Base-by-base conservation (phyloP, 2,329 filamentous ascomycete genomes). In the Zymoseptoria brevis region DNA sequence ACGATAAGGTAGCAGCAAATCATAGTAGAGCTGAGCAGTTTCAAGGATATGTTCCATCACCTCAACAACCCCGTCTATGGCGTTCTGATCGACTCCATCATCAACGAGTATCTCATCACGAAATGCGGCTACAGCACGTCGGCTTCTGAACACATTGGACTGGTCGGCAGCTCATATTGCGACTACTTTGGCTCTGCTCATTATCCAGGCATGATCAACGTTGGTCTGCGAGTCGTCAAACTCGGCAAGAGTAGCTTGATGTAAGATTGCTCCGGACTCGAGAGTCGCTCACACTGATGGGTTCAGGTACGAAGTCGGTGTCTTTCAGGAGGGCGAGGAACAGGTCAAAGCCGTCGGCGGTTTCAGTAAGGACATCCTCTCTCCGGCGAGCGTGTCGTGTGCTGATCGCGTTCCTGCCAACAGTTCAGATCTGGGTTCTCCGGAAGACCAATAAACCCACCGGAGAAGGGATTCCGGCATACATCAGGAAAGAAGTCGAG, bases 81-180 rank as follows among this genome's bases (percentile, higher is more conserved):
- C 50, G 67, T 72, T 4, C 60, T 72, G 5, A 71, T 96, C 73
- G 93, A 97, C 77, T 92, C 89, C 1, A 84, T 96, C 60, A 85
- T 96, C 72, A 97, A 96, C 74, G 82, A 87, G 54, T 97, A 94
- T 73, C 83, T 97, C 19, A 90, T 96, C 62, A 80, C 87, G 55
- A 80, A 89, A 68, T 95, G 90, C 73, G 82, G 82, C 11, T 82
- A 94, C 54, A 76, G 87, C 63, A 90, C 90, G 4, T 82, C 83
- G 5, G 82, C 81, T 3, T 88, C 87, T 1, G 72, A 82, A 1
- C 86, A 92, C 66, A 89, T 94, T 65, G 90, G 88, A 21, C 82
- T 97, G 24, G 90, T 94, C 54, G 92, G 92, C 1, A 89, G 91
- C 69, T 88, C 89, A 1, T 87, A 91, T 72, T 92, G 87, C 69